Base-by-base conservation (phyloP, 768 basidiomycete genomes). In the Podaxis sp. region DNA sequence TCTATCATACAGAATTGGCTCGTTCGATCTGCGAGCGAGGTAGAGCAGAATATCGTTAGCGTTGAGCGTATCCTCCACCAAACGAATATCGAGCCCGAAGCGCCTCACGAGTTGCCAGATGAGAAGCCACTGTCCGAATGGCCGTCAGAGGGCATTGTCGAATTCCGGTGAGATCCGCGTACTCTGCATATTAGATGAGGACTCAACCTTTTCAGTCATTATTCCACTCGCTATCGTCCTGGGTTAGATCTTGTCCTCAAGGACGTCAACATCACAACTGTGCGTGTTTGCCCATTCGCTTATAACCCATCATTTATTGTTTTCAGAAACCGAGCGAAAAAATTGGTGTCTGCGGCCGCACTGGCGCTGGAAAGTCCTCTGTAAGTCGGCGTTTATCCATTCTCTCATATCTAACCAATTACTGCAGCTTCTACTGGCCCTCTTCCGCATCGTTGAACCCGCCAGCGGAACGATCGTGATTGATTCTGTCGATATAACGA, bases 51-150 rank as follows among this genome's bases (percentile, higher is more conserved):
- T 67, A 88, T 94, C 68, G 92, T 95, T 64, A 92, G 91, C 68
- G 90, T 93, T 15, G 95, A 96, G 72, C 87, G 94, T 4, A 89
- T 96, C 57, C 73, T 92, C 28, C 88, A 95, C 68, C 96, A 97
- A 69, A 87, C 87, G 28, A 79, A 88, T 6, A 79, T 96, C 17
- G 69, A 79, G 17, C 79, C 87, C 0, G 96, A 98, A 74, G 93
- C 91, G 1, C 85, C 90, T 0, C 81, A 83, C 48, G 88, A 92
- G 63, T 77, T 92, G 17, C 81, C 84, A 0, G 87, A 87, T 22
- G 74, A 72, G 11, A 82, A 86, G 52, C 87, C 89, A 0, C 68
- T 72, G 36, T 70, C 72, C 1, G 67, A 68, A 13, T 98, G 96
- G 96, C 96, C 96, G 0, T 75, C 79, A 0, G 69, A 80, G 15